Base-by-base conservation (phyloP, 2,329 filamentous ascomycete genomes). In the Verticillium klebahnii region DNA sequence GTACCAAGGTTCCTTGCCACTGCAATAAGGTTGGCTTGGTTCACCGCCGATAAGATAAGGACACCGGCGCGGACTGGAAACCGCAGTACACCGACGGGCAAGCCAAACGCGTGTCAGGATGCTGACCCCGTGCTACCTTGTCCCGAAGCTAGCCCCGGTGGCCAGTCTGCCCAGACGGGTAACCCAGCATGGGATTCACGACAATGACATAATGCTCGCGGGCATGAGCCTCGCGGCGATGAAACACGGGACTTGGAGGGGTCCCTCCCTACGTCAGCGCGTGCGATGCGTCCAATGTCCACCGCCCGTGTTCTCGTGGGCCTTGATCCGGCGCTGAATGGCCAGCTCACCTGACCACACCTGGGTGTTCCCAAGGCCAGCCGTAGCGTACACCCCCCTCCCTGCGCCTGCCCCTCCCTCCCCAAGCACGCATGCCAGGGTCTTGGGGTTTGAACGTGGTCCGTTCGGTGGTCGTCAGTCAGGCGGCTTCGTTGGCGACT, bases 271-370 rank as follows among this genome's bases (percentile, higher is more conserved):
- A 58, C 57, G 57, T 58, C 57, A 58, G 57, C 57, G 57, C 39
- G 34, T 36, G 32, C 25, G 56, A 37, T 57, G 31, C 19, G 19
- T 36, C 34, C 36, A 29, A 37, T 29, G 32, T 39, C 25, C 56
- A 25, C 36, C 11, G 36, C 11, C 36, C 36, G 19, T 39, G 36
- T 45, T 58, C 57, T 58, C 58, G 32, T 59, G 45, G 58, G 29
- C 58, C 31, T 32, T 36, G 29, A 31, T 31, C 58, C 58, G 58
- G 58, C 58, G 58, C 58, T 59, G 58, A 55, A 52, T 54, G 58
- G 58, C 29, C 54, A 31, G 54, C 54, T 56, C 54, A 56, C 54
- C 54, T 56, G 54, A 56, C 54, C 54, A 56, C 25, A 32, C 52
- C 54, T 14, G 19, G 8, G 50, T 23, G 50, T 29, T 54, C 50